Evolutionary conservation across 306 rosid species (phyloP).

Genomic region (Purshia tridentata): DNA sequence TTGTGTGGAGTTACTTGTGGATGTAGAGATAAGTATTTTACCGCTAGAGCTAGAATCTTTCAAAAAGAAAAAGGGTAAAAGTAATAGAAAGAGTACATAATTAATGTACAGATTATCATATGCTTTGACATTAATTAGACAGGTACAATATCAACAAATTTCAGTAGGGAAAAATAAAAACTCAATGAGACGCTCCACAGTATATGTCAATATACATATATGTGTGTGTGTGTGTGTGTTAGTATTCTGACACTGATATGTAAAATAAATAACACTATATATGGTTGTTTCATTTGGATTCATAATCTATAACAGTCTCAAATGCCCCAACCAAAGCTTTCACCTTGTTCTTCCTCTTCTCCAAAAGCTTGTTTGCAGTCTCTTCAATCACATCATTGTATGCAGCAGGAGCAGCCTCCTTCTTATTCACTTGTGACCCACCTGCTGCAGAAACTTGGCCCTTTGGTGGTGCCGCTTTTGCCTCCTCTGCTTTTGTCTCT

Average conservation of each 20-base stretch:
- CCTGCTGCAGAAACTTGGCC: not conserved
- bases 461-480: not conserved
- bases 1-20: too few relatives aligned
- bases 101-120: not conserved
- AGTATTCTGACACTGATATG: not conserved
- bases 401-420: constrained; percentile 49
- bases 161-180: not conserved
- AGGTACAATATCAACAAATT: constrained; percentile 5
- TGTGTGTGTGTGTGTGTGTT: not conserved
- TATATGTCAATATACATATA: not conserved
- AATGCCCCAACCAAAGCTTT: constrained; percentile 92
- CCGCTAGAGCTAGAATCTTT: too few relatives aligned
- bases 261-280: not conserved
- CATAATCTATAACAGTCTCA: constrained; percentile 83
- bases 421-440: constrained; percentile 20
- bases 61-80: not conserved
- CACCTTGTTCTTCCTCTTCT: constrained; percentile 71
- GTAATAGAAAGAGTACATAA: not conserved
- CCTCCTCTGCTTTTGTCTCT: not conserved
- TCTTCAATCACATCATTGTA: constrained; percentile 75
- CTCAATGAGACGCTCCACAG: not conserved
- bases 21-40: too few relatives aligned
- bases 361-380: constrained; percentile 51
- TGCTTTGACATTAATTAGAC: not conserved
- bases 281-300: constrained; percentile 41